These are phyloP conservation scores for Monascus purpureus DNA, from an alignment of 495 filamentous ascomycete species.

Conservation along the genomic window DNA sequence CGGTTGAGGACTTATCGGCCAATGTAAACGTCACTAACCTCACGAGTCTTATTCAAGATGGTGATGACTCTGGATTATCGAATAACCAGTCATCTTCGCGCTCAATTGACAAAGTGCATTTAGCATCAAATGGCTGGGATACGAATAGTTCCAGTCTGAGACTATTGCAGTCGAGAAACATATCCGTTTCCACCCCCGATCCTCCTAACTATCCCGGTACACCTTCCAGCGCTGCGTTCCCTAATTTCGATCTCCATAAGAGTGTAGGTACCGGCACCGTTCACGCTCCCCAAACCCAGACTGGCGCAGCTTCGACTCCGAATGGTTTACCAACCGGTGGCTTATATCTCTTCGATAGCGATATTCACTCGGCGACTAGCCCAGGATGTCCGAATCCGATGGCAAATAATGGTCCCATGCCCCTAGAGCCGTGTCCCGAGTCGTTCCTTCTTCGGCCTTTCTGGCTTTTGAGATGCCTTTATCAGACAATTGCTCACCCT, in stretches of 20 bases:
- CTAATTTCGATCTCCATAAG: constrained; percentile 33
- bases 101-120: constrained; percentile 35
- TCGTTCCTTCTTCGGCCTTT: constrained; percentile 79
- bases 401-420: constrained; percentile 45
- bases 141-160: constrained; percentile 73
- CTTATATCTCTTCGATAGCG: constrained; percentile 69
- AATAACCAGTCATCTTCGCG: constrained; percentile 29
- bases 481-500: constrained; percentile 83
- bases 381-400: constrained; percentile 53
- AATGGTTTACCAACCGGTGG: constrained; percentile 48
- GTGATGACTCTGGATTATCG: constrained; percentile 22
- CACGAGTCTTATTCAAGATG: constrained; percentile 28
- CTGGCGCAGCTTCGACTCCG: constrained; percentile 39
- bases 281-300: constrained; percentile 57
- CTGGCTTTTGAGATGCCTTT: constrained; percentile 89
- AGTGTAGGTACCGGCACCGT: constrained; percentile 34
- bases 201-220: constrained; percentile 56
- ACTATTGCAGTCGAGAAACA: constrained; percentile 52
- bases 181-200: constrained; percentile 64
- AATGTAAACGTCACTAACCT: constrained; percentile 17
- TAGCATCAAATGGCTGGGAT: constrained; percentile 41
- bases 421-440: constrained; percentile 83
- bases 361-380: constrained; percentile 61
- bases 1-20: constrained; percentile 11
- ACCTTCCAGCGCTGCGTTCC: constrained; percentile 55